These are phyloP conservation scores for Erodium maritimum DNA, from an alignment of 345 rosid genomes.

Conservation along the genomic window DNA sequence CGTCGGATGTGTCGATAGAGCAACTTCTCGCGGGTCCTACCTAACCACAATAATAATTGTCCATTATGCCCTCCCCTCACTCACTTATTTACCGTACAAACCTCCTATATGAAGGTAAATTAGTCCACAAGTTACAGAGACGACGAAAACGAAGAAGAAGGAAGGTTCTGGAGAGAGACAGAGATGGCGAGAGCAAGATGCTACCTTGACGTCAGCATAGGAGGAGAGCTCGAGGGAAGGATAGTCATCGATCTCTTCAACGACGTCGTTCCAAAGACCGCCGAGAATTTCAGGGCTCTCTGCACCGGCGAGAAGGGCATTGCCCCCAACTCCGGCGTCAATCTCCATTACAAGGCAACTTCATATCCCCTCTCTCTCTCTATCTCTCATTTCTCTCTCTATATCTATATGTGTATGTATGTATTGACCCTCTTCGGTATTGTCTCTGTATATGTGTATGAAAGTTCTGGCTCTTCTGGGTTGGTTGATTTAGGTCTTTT, in stretches of 20 bases:
- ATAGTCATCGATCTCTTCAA: conserved; percentile 21
- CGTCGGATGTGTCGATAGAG: too few relatives aligned
- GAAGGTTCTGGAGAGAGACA: background rate
- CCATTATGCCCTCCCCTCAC: too few relatives aligned
- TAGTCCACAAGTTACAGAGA: background rate
- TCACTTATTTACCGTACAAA: too few relatives aligned
- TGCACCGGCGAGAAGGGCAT: conserved; percentile 35
- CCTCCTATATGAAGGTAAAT: too few relatives aligned
- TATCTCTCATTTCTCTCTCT: background rate
- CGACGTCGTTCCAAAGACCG: conserved; percentile 24
- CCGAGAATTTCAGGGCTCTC: conserved; percentile 39
- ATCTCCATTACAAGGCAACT: conserved; percentile 31
- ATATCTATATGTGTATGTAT: background rate
- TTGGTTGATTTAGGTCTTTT: too few relatives aligned
- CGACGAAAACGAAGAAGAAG: background rate
- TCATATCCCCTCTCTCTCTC: background rate
- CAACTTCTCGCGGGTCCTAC: too few relatives aligned
- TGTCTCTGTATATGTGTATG: background rate
- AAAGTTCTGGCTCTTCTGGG: too few relatives aligned
- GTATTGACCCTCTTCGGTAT: background rate
- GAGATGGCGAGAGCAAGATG: conserved; percentile 13
- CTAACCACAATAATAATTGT: too few relatives aligned
- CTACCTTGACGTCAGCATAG: conserved; percentile 15
- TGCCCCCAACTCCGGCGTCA: conserved; percentile 16
- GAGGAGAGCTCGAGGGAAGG: conserved; percentile 15